Base-by-base conservation (phyloP, 345 rosid species). In the Lagerstroemia speciosa region DNA sequence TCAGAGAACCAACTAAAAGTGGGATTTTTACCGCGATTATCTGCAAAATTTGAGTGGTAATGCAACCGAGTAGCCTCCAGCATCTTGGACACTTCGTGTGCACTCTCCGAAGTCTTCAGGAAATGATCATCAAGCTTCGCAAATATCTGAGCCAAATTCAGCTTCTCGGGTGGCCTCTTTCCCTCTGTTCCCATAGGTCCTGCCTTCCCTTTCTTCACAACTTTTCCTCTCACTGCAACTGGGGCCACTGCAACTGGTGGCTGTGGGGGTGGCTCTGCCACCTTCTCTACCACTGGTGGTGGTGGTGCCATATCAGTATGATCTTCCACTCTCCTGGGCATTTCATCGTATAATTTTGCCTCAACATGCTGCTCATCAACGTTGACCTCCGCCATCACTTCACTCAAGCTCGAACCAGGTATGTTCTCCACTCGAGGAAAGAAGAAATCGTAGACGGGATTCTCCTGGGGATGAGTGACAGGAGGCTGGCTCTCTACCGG, bases 11-110 rank as follows among this genome's bases (percentile, higher is more conserved):
- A 1, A 27, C 34, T 27, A 58, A 58, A 58, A 19, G 67, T 27
- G 8, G 32, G 67, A 65, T 38, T 65, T 62, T 71, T 82, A 92
- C 98, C 93, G 57, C 97, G 76, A 81, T 92, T 89, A 80, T 95
- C 98, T 2, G 98, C 97, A 71, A 92, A 95, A 79, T 95, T 95
- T n/a, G 98, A 95, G 80, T 95, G 99, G 80, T 90, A 95, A 87
- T 92, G 96, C 72, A 95, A 75, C 71, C 96, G 77, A 6, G 98
- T 86, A 29, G 98, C 98, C 87, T 95, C 98, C 78, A 95, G 72
- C 92, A 94, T 84, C 85, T 87, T 95, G 1, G 96, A 92, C 70
- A 95, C 98, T 57, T 87, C 97, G 29, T 92, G 93, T 10, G 96
- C 96, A 82, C 96, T 88, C 73, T 95, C 91, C 14, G 84, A 91